Conservation (phyloP, 441 rosid genomes). For the Mallotus repandus region DNA sequence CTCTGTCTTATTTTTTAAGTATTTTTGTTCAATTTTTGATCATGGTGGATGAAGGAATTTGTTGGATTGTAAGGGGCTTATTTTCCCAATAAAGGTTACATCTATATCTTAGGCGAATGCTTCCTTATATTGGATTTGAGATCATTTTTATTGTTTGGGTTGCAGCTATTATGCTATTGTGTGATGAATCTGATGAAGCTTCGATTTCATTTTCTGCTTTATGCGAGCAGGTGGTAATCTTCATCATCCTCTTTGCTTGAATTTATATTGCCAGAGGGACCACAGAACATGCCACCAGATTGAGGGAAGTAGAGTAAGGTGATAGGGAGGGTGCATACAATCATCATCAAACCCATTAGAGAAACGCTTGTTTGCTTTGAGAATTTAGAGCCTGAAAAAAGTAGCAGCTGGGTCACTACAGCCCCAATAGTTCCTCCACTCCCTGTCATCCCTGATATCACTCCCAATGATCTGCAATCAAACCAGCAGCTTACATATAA, state of each 20-base stretch:
- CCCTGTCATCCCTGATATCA: conserved; percentile 80
- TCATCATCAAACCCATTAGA: conserved; percentile 73
- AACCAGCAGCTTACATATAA: not conserved
- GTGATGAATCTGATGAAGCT: not conserved
- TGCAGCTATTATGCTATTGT: not conserved
- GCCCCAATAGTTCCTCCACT: conserved; percentile 82
- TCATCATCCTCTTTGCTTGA: conserved; percentile 9
- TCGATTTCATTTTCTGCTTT: not conserved
- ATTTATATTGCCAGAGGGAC: conserved; percentile 30
- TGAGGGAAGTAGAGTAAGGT: conserved; percentile 55
- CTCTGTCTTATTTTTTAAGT: too few species aligned
- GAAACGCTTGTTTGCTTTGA: conserved; percentile 65
- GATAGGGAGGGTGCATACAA: conserved; percentile 48
- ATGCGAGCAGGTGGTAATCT: conserved; percentile 30
- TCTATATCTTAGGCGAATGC: too few species aligned
- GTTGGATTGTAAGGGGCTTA: too few species aligned
- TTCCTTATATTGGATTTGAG: not conserved
- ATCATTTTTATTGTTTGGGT: not conserved
- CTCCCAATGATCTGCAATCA: conserved; percentile 67
- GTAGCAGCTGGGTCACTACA: conserved; percentile 55
- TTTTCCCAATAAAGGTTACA: too few species aligned
- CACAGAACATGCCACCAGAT: conserved; percentile 63
- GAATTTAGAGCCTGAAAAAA: conserved; percentile 58
- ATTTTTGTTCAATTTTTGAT: too few species aligned
- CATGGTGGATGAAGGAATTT: too few species aligned